Conservation (phyloP, 345 rosid species). For the Gossypium herbaceum region DNA sequence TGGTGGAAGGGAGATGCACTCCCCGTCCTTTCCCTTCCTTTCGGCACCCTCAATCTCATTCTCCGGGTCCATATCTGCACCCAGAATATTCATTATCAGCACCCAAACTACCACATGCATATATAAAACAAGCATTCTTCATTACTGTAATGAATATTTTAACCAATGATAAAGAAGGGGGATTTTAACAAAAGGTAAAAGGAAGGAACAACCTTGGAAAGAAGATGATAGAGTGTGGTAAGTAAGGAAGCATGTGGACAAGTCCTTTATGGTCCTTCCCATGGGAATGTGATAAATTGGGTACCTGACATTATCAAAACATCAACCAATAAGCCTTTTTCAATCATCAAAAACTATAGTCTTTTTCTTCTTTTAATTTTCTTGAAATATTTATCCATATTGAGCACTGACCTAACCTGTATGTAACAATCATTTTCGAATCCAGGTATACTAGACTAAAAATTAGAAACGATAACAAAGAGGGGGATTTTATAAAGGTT, state of each 20-base stretch:
- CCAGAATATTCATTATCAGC: conserved; percentile 33
- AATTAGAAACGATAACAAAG: background rate
- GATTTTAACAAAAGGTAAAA: background rate
- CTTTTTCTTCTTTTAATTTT: too few species aligned
- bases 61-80: conserved; percentile 63
- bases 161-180: background rate
- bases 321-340: background rate
- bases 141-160: background rate
- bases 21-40: conserved; percentile 57
- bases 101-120: background rate
- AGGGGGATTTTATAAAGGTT: background rate
- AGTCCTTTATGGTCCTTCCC: conserved; percentile 96
- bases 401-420: too few species aligned
- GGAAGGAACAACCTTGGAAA: conserved; percentile 60
- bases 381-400: too few species aligned
- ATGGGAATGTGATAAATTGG: conserved; percentile 98
- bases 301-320: conserved; percentile 43
- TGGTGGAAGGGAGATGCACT: conserved; percentile 53
- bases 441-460: background rate
- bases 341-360: background rate
- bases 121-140: background rate
- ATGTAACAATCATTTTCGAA: background rate
- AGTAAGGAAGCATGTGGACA: conserved; percentile 91
- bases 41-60: conserved; percentile 45
- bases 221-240: conserved; percentile 97